phyloP scores from a whole-genome alignment of 164 flowering plant genomes.

The Echeveria elegans region DNA sequence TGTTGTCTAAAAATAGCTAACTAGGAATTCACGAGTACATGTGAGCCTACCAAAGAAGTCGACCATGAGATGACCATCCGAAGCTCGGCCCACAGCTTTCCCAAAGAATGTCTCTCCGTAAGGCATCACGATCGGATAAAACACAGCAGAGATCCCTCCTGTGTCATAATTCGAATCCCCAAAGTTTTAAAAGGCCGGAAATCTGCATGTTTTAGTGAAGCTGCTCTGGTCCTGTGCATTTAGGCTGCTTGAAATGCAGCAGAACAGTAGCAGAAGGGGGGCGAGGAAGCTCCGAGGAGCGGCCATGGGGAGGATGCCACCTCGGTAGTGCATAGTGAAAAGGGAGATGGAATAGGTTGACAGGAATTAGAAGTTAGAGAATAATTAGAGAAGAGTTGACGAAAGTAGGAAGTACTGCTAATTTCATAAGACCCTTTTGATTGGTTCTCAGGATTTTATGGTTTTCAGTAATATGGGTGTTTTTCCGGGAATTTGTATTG shows the following conservation, averaged over 20 bases:
- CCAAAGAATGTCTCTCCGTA: slow-evolving; percentile 40
- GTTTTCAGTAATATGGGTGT: too few relatives aligned
- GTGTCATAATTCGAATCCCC: slow-evolving; percentile 66
- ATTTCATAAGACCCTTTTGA: too few relatives aligned
- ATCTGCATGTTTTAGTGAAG: slow-evolving; percentile 5
- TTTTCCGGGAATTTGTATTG: too few relatives aligned
- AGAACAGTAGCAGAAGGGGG: neutral
- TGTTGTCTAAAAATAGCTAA: neutral
- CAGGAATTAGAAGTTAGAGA: neutral
- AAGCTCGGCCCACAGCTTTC: slow-evolving; percentile 35
- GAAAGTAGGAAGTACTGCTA: neutral
- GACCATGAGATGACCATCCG: slow-evolving; percentile 53
- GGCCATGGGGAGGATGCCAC: neutral
- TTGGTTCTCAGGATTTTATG: too few relatives aligned
- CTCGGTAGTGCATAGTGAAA: neutral
- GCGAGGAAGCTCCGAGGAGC: neutral
- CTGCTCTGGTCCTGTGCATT: neutral
- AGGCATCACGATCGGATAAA: slow-evolving; percentile 23
- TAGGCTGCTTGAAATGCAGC: neutral
- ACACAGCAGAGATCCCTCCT: slow-evolving; percentile 48
- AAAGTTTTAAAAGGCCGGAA: slow-evolving; percentile 40
- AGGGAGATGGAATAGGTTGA: neutral
- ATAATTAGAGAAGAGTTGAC: neutral
- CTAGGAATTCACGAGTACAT: neutral
- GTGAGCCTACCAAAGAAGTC: slow-evolving; percentile 46